Percentiles rank a stretch among this genome's conserved stretches.
These are phyloP conservation scores for Wilcoxina mikolae DNA, from an alignment of 495 filamentous ascomycete species.

Conservation along the genomic window DNA sequence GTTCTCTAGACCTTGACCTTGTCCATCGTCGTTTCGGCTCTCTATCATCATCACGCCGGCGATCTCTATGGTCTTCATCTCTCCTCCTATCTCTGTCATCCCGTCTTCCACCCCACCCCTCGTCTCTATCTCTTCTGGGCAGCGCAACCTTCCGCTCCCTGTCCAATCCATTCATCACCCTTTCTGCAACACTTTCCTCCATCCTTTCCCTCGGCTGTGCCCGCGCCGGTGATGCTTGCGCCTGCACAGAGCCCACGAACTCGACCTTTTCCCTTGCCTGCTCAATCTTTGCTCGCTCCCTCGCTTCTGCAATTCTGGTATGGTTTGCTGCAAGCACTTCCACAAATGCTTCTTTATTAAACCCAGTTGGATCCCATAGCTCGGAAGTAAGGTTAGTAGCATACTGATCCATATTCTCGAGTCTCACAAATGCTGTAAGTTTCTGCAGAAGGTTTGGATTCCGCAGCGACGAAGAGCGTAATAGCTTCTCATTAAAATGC, in stretches of 20 bases:
- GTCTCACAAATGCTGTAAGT: constrained; percentile 64
- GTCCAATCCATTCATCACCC: constrained; percentile 31
- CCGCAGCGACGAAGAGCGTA: constrained; percentile 51
- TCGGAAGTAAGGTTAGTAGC: constrained; percentile 51
- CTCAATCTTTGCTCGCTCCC: constrained; percentile 40
- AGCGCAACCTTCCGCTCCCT: constrained; percentile 28
- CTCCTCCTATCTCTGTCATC: constrained; percentile 20
- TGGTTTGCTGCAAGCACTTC: constrained; percentile 55
- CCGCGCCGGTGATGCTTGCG: constrained; percentile 13
- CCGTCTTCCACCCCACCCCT: constrained; percentile 7
- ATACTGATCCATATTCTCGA: constrained; percentile 56
- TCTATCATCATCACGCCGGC: constrained; percentile 4
- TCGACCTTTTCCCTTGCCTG: constrained; percentile 53
- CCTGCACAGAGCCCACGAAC: constrained; percentile 48
- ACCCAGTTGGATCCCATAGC: constrained; percentile 49
- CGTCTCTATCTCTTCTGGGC: constrained; percentile 13
- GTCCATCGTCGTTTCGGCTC: constrained; percentile 15
- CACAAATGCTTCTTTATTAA: constrained; percentile 59
- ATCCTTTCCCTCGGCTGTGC: constrained; percentile 20
- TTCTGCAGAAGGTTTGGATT: constrained; percentile 72
- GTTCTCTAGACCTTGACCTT: constrained; percentile 16
- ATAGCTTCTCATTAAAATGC: constrained; percentile 81
- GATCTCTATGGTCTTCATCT: constrained; percentile 15
- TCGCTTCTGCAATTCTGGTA: constrained; percentile 42
- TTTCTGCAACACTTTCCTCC: constrained; percentile 32